These are phyloP conservation scores for Pyronema domesticum DNA, from an alignment of 495 filamentous ascomycete species.

Conservation along the genomic window DNA sequence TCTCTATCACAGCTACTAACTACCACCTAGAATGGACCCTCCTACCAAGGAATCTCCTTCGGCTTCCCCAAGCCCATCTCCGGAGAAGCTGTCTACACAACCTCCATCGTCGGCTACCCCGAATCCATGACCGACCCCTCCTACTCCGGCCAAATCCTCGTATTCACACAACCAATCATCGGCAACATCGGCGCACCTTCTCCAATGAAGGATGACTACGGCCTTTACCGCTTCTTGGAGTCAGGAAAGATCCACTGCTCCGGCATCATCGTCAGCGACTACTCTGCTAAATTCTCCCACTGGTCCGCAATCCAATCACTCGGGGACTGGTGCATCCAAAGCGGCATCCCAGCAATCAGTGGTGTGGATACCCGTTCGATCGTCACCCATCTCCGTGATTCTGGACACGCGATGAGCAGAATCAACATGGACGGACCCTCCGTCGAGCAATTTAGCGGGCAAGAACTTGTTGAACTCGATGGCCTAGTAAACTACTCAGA, in stretches of 20 bases:
- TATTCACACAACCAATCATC: slow-evolving; percentile 97
- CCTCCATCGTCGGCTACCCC: slow-evolving; percentile 63
- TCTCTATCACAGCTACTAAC: too few relatives aligned
- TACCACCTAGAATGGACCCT: slow-evolving; percentile 50
- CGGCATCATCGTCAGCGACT: slow-evolving; percentile 88
- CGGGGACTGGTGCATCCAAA: slow-evolving; percentile 85
- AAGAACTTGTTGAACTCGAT: too few relatives aligned
- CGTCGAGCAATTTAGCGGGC: too few relatives aligned
- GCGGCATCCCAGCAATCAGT: slow-evolving; percentile 88
- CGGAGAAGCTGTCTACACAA: slow-evolving; percentile 79
- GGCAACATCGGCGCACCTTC: slow-evolving; percentile 96
- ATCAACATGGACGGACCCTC: slow-evolving; percentile 90
- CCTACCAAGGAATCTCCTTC: slow-evolving; percentile 86
- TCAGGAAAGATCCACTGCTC: slow-evolving; percentile 91
- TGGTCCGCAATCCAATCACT: slow-evolving; percentile 96
- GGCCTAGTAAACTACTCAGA: slow-evolving; percentile 43
- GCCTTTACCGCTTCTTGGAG: slow-evolving; percentile 82
- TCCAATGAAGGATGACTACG: slow-evolving; percentile 45
- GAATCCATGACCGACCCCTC: slow-evolving; percentile 98
- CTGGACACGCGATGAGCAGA: slow-evolving; percentile 82
- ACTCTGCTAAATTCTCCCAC: slow-evolving; percentile 87
- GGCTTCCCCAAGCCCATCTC: slow-evolving; percentile 79
- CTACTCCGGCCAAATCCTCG: slow-evolving; percentile 94
- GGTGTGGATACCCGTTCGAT: slow-evolving; percentile 94
- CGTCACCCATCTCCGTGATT: slow-evolving; percentile 85